phyloP scores from a whole-genome alignment of 805 yeast genomes.

The Candida morakotiae region DNA sequence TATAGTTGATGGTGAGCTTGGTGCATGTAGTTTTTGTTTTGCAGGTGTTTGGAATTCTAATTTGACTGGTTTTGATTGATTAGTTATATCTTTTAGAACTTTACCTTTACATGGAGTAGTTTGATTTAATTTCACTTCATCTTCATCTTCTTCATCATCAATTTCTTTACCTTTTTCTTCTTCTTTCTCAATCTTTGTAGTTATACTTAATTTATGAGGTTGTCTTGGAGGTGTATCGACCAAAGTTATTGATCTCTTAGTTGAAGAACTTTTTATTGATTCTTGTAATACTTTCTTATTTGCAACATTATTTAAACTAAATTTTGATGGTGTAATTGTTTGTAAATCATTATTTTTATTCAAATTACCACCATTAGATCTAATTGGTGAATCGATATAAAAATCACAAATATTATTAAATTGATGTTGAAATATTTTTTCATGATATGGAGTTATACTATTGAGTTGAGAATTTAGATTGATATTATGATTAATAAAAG shows the following conservation, averaged over 20 bases:
- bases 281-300: constrained; percentile 16
- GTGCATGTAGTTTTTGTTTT: constrained; percentile 22
- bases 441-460: constrained; percentile 40
- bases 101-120: constrained; percentile 33
- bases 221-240: constrained; percentile 37
- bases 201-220: constrained; percentile 24
- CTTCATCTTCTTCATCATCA: constrained; percentile 13
- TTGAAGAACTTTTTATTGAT: constrained; percentile 23
- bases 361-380: constrained; percentile 7
- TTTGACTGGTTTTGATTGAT: constrained; percentile 9
- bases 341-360: constrained; percentile 9
- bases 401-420: constrained; percentile 28
- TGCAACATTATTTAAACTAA: constrained; percentile 12
- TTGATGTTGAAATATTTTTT: constrained; percentile 30
- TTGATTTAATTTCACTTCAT: constrained; percentile 13
- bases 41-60: constrained; percentile 30
- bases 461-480: constrained; percentile 19
- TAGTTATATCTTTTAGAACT: constrained; percentile 22
- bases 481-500: constrained; percentile 34
- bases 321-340: constrained; percentile 39
- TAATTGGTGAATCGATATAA: constrained; percentile 42
- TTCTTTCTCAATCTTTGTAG: constrained; percentile 13
- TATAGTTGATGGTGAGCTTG: constrained; percentile 41
- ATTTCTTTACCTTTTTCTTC: constrained; percentile 11
- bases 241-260: constrained; percentile 32